Base-by-base conservation (phyloP, 179 eudicot genomes). In the Amaranthus tricolor region DNA sequence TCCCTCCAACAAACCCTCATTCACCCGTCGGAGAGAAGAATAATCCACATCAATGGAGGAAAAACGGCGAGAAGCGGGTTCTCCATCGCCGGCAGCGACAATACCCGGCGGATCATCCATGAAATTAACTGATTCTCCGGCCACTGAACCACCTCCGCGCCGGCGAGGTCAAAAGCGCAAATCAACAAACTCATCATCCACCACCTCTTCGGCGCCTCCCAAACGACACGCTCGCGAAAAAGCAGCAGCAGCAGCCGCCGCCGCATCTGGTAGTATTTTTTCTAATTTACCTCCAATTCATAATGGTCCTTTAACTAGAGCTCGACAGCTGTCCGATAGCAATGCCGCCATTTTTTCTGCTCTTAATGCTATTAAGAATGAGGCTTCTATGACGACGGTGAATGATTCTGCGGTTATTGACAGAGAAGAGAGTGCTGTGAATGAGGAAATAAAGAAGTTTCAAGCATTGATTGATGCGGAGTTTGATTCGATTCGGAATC, bases 121-220 rank as follows among this genome's bases (percentile, higher is more conserved):
- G 0, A 62, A 78, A 63, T 66, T 62, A 54, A 56, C 48, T 78
- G 86, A 80, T 5, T 69, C 81, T 59, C 81, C 88, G 9, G 64
- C 82, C 3, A 71, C 86, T 0, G 90, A 88, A 7, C 82, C 93
- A 5, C 71, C 85, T 5, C 81, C 96, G 4, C 84, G 98, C 31
- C 88, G 98, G 43, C 84, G 98, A 21, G 94, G 95, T 12, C 84
- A 77, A 53, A 94, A 94, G 83, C 85, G 98, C n/a, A 94, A 94
- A 85, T 83, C 89, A 45, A 53, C 20, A 8, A 63, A 40, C 49
- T 21, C 62, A 80, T 71, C 76, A 7, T 44, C 82, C 7, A 64
- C 68, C 72, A 51, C 67, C 12, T 82, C 86, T 60, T 21, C 91
- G 62, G 68, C 86, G 50, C 89, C 91, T 11, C 86, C 92, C 17